Conservation (phyloP, 768 basidiomycete species). For the Suillus plorans region DNA sequence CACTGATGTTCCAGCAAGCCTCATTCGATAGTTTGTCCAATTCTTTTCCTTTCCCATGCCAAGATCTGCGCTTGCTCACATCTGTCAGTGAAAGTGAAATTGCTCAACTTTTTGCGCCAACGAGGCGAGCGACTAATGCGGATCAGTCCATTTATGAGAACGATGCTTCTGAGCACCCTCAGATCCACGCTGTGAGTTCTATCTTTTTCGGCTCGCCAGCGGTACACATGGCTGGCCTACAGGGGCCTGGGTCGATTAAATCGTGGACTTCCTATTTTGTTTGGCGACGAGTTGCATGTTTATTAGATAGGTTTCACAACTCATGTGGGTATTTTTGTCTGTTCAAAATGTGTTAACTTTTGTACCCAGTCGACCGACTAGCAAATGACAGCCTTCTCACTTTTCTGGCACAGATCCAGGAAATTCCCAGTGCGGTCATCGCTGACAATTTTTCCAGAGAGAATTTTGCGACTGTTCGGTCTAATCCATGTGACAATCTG, state of each 20-base stretch:
- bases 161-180: not conserved
- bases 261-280: not conserved
- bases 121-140: not conserved
- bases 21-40: not conserved
- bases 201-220: not conserved
- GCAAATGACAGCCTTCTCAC: not conserved
- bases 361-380: not conserved
- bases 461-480: not conserved
- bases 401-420: not conserved
- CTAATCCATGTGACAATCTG: not conserved
- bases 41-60: not conserved
- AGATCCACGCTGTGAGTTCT: not conserved
- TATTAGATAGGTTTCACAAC: not conserved
- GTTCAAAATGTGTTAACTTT: not conserved
- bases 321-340: not conserved
- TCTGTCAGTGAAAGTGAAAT: not conserved
- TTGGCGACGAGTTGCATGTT: not conserved
- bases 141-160: not conserved
- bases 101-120: not conserved
- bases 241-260: not conserved
- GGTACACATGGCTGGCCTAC: not conserved
- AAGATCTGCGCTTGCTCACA: conserved; percentile 1
- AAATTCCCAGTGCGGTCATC: not conserved
- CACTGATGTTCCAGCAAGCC: not conserved
- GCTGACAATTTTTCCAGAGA: not conserved